Evolutionary conservation across 192 early-diverging fungal species (phyloP).

Genomic region (Mortierella claussenii): DNA sequence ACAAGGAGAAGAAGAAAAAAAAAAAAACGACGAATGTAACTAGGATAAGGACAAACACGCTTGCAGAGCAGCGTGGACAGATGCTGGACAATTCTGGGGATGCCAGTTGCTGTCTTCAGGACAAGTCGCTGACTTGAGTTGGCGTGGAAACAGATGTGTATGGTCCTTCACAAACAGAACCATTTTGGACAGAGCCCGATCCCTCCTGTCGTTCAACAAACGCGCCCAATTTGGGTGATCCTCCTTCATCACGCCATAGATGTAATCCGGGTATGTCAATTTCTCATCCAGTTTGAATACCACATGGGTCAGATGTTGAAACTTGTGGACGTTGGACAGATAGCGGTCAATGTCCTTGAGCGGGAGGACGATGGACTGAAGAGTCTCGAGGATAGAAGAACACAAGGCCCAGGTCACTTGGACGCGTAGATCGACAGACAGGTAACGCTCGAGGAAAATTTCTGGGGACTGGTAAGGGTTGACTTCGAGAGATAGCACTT

Average conservation of each 20-base stretch:
- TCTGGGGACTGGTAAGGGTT: constrained; percentile 7
- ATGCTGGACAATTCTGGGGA: neutral
- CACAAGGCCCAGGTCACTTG: constrained; percentile 25
- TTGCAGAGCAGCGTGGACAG: neutral
- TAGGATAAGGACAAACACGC: too few relatives aligned
- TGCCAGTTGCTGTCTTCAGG: constrained; percentile 12
- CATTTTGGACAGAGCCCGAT: constrained; percentile 6
- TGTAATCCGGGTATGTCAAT: neutral
- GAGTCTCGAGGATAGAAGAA: constrained; percentile 6
- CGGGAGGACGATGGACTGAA: constrained; percentile 16
- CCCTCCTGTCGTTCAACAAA: neutral
- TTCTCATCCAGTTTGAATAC: constrained; percentile 25
- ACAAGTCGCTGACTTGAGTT: constrained; percentile 2
- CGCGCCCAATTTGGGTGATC: neutral
- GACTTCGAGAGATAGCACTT: constrained; percentile 6
- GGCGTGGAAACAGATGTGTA: neutral
- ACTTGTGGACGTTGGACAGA: neutral
- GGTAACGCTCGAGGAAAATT: neutral
- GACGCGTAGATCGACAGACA: constrained; percentile 4
- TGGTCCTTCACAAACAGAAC: constrained; percentile 21
- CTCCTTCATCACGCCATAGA: neutral
- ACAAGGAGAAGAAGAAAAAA: too few relatives aligned
- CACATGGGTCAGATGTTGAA: constrained; percentile 6
- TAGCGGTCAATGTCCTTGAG: constrained; percentile 21
- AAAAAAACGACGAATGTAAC: too few relatives aligned